Conservation (phyloP, 805 yeast species). For the Sungouiozyma intestinalis region DNA sequence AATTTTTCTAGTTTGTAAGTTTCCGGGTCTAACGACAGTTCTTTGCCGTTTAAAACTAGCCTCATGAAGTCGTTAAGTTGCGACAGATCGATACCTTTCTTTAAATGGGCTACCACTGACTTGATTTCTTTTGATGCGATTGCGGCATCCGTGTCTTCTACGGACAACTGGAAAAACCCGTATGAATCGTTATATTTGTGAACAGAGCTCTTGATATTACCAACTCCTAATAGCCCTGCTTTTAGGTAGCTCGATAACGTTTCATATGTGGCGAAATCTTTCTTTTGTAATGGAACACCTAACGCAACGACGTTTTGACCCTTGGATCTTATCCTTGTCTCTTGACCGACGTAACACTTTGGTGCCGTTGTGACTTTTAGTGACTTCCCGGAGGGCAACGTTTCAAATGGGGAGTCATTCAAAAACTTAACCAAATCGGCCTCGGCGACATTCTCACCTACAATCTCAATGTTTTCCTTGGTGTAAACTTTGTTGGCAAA, state of each 20-base stretch:
- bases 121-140: constrained; percentile 52
- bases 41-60: constrained; percentile 35
- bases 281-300: constrained; percentile 64
- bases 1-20: constrained; percentile 46
- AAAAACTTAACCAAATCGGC: constrained; percentile 61
- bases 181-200: constrained; percentile 68
- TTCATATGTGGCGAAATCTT: constrained; percentile 53
- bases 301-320: constrained; percentile 67
- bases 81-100: constrained; percentile 46
- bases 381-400: constrained; percentile 51
- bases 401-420: constrained; percentile 48
- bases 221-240: constrained; percentile 40
- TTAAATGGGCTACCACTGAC: constrained; percentile 42
- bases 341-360: constrained; percentile 51
- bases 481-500: constrained; percentile 63
- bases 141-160: constrained; percentile 48
- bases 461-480: constrained; percentile 57
- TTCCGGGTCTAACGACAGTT: constrained; percentile 24
- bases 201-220: constrained; percentile 41
- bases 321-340: constrained; percentile 53
- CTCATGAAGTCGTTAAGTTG: constrained; percentile 48
- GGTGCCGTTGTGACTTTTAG: constrained; percentile 32
- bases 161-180: constrained; percentile 65
- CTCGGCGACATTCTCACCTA: constrained; percentile 64
- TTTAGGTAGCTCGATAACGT: constrained; percentile 59